Base-by-base conservation (phyloP, 129 eudicot species). In the Ambrosia artemisiifolia region DNA sequence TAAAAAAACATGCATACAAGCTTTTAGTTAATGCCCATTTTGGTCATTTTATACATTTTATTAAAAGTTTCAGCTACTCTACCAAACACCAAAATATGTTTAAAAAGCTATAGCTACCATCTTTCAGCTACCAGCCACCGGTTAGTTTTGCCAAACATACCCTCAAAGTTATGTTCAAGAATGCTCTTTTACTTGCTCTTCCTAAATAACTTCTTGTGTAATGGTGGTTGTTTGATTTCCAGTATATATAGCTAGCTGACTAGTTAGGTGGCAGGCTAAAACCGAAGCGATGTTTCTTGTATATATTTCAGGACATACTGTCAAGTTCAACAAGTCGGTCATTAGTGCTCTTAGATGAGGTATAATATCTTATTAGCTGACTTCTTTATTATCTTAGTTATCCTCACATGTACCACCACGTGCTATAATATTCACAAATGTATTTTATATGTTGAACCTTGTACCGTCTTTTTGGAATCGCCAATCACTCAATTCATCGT, bases 321-420 rank as follows among this genome's bases (percentile, higher is more conserved):
- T 74, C 81, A 28, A 81, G 79, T 51, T 84, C 98, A 63, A 84
- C 96, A 69, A 85, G 74, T 32, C 83, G 53, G 67, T 90, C 98
- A 11, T 72, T 94, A 67, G 98, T 94, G 83, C 98, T 94, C 61
- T 76, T 94, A 78, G 98, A 94, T 77, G 98, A 94, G 79, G 98
- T 94, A 90, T 73, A 85, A 7, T 74, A 19, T 79, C 71, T 60
- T 16, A 51, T 43, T 38, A 69, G 57, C 64, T 71, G 32, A 65
- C 63, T 19, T 81, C 65, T 67, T 67, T 30, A 66, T 77, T 10
- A 60, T 71, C 32, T 32, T 73, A 8, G 57, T 61, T 62, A 35
- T 66, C 14, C 65, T 65, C 19, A 63, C 30, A 73, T 32, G 11
- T 40, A 40, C 28, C 28, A 24, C 28, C 28, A 24, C 1, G 1